A percentile compares a stretch with the other conserved stretches of the same genome.
These are phyloP conservation scores for Penicillium sp. DNA, from an alignment of 2,329 filamentous ascomycete species.

Conservation along the genomic window DNA sequence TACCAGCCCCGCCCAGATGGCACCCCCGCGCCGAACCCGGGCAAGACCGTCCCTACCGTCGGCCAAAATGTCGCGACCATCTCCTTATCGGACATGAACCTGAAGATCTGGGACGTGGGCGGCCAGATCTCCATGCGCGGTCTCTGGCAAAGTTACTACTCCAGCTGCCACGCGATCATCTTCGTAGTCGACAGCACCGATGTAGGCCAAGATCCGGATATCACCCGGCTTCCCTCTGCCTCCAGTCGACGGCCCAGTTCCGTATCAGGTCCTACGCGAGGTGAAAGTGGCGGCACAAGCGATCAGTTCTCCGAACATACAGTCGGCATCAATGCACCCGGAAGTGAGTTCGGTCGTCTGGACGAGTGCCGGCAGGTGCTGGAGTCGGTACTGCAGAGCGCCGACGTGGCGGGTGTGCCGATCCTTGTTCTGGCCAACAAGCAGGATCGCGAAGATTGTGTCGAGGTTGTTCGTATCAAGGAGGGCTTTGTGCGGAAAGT, in stretches of 20 bases:
- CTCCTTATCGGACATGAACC: conserved; percentile 87
- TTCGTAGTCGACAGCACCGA: conserved; percentile 97
- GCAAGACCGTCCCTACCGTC: conserved; percentile 92
- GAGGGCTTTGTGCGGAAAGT: conserved; percentile 94
- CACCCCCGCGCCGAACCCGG: conserved; percentile 57
- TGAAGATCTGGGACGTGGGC: conserved; percentile 98
- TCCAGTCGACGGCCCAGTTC: conserved; percentile 31
- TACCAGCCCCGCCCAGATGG: conserved; percentile 57
- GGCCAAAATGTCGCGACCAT: conserved; percentile 96
- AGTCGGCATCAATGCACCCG: conserved; percentile 39
- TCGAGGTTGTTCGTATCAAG: conserved; percentile 96
- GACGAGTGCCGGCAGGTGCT: conserved; percentile 89
- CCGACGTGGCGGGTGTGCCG: conserved; percentile 87
- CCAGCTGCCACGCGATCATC: conserved; percentile 91
- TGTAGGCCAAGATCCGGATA: conserved; percentile 74
- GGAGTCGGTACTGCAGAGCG: conserved; percentile 83
- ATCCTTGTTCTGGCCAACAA: conserved; percentile 94
- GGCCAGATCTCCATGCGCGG: conserved; percentile 86
- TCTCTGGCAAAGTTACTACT: conserved; percentile 96
- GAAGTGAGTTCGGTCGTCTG: conserved; percentile 57
- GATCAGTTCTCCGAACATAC: conserved; percentile 38
- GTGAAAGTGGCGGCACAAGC: conserved; percentile 3
- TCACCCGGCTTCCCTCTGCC: conserved; percentile 52
- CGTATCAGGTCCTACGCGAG: conserved; percentile 23
- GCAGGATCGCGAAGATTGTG: conserved; percentile 94